These are phyloP conservation scores for Ganoderma meredithae DNA, from an alignment of 1,284 basidiomycete genomes.

Conservation along the genomic window DNA sequence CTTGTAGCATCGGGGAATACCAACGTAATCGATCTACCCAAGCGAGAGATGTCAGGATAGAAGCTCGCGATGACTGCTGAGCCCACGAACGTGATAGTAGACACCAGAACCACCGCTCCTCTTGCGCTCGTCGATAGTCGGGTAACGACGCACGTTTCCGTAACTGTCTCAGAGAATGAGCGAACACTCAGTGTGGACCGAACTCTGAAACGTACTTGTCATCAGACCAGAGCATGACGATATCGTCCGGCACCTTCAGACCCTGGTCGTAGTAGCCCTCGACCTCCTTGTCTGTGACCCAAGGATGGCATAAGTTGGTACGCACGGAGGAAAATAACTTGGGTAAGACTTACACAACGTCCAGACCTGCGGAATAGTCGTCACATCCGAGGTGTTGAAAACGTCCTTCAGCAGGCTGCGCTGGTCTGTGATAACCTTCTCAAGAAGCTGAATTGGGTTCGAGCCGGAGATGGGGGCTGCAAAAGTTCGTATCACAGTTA, in stretches of 20 bases:
- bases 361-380: constrained; percentile 70
- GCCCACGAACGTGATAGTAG: constrained; percentile 63
- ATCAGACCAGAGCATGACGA: constrained; percentile 67
- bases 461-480: constrained; percentile 59
- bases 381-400: constrained; percentile 56
- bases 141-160: constrained; percentile 67
- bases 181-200: background rate
- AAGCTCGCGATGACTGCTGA: constrained; percentile 26
- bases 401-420: constrained; percentile 63
- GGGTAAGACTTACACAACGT: constrained; percentile 55
- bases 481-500: background rate
- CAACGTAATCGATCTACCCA: constrained; percentile 50
- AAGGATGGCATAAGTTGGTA: background rate
- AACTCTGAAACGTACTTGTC: constrained; percentile 54
- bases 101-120: constrained; percentile 71
- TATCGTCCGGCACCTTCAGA: constrained; percentile 60
- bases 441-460: constrained; percentile 55
- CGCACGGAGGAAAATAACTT: background rate
- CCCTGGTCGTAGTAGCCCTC: constrained; percentile 72
- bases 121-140: constrained; percentile 57
- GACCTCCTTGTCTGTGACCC: constrained; percentile 63
- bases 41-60: background rate
- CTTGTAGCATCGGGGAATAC: constrained; percentile 64
- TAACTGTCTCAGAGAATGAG: constrained; percentile 47
- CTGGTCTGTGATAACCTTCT: constrained; percentile 67